phyloP scores from a whole-genome alignment of 148 eudicot species.

The Vaccinium vitisidaea region DNA sequence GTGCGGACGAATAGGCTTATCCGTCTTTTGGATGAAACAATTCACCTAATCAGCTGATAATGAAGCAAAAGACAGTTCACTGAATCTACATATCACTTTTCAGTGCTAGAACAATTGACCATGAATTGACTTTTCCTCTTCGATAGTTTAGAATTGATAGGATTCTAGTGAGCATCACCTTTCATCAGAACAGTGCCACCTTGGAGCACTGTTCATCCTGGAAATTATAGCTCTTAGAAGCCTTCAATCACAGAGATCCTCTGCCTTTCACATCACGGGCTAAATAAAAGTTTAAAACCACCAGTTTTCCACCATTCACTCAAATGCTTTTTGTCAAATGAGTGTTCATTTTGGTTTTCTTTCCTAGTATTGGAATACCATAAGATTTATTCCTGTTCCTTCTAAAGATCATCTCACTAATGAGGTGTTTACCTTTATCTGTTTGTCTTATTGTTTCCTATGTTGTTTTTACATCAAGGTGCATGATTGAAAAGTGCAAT shows the following conservation, averaged over 20 bases:
- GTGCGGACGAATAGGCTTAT: neutral
- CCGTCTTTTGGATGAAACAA: neutral
- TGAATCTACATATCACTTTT: neutral
- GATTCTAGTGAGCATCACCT: neutral
- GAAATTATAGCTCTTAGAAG: neutral
- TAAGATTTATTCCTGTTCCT: neutral
- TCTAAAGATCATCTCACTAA: constrained; percentile 2
- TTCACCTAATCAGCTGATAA: too few species aligned
- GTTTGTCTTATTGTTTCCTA: neutral
- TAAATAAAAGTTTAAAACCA: neutral
- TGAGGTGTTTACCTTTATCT: neutral
- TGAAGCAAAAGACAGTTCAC: neutral
- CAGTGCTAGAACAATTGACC: neutral
- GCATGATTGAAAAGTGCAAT: constrained; percentile 28
- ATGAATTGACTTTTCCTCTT: neutral
- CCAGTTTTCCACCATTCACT: neutral
- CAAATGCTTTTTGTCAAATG: neutral
- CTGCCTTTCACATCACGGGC: neutral
- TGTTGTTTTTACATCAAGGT: constrained; percentile 16
- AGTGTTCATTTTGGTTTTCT: neutral
- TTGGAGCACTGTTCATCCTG: neutral
- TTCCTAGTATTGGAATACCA: neutral
- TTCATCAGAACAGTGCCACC: constrained; percentile 5
- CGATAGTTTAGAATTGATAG: neutral
- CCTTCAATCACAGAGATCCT: neutral